phyloP scores from a whole-genome alignment of 2,329 filamentous ascomycete species.

The Colletotrichum liriopes region DNA sequence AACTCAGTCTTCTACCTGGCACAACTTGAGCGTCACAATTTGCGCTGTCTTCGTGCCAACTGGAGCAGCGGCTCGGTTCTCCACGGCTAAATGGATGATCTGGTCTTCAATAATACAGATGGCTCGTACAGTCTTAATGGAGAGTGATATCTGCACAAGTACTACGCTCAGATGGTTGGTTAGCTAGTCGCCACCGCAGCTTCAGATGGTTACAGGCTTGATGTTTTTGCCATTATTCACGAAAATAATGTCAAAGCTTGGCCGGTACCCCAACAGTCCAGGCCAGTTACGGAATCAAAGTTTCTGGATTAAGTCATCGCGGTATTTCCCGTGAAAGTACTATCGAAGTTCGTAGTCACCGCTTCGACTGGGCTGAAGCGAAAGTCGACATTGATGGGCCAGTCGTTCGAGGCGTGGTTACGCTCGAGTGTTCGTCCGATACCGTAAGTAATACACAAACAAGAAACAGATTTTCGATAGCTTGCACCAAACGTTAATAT shows the following conservation, averaged over 20 bases:
- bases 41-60: constrained; percentile 60
- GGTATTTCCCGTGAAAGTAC: not conserved
- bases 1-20: constrained; percentile 62
- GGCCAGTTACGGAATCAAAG: too few species aligned
- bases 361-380: not conserved
- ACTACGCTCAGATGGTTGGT: constrained; percentile 29
- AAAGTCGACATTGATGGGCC: not conserved
- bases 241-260: not conserved
- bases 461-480: too few species aligned
- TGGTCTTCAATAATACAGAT: constrained; percentile 44
- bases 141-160: constrained; percentile 38
- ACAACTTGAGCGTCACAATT: constrained; percentile 61
- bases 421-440: too few species aligned
- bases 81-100: constrained; percentile 61
- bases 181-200: constrained; percentile 25
- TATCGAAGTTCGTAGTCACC: not conserved
- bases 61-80: constrained; percentile 58
- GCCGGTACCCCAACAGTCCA: too few species aligned
- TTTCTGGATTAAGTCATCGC: not conserved
- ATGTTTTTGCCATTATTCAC: constrained; percentile 20
- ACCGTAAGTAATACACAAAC: too few species aligned
- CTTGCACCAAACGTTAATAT: not conserved
- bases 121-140: constrained; percentile 23
- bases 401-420: not conserved
- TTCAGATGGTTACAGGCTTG: constrained; percentile 11